Percentiles rank a stretch among this genome's conserved stretches.
phyloP scores from a whole-genome alignment of 2,329 filamentous ascomycete species.

The Fusarium proliferatum region DNA sequence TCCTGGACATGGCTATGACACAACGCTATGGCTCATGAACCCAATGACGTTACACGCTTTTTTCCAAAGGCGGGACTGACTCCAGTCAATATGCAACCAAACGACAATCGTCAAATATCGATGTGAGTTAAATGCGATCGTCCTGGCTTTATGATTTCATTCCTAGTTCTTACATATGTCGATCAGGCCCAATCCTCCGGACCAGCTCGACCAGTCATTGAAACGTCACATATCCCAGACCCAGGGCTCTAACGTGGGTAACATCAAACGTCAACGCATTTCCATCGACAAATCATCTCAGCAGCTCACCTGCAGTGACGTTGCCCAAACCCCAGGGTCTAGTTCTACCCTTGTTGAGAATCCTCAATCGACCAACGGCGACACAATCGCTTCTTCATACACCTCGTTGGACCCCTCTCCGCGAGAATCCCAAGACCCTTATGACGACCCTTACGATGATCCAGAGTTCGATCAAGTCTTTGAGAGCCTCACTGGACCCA shows the following conservation, averaged over 20 bases:
- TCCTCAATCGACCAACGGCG: conserved; percentile 15
- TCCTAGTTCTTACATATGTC: conserved; percentile 26
- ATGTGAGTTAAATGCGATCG: conserved; percentile 29
- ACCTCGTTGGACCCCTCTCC: conserved; percentile 4
- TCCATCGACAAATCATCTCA: conserved; percentile 17
- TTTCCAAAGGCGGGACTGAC: conserved; percentile 21
- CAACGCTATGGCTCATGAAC: conserved; percentile 27
- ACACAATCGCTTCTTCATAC: not conserved
- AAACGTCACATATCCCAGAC: conserved; percentile 29
- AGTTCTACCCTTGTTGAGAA: conserved; percentile 8
- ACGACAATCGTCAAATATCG: conserved; percentile 20
- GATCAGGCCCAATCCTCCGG: conserved; percentile 19
- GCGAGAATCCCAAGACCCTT: not conserved
- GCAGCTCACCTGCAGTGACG: conserved; percentile 1
- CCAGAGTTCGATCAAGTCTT: conserved; percentile 30
- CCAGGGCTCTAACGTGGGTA: conserved; percentile 6
- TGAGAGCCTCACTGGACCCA: conserved; percentile 2
- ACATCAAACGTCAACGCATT: conserved; percentile 27
- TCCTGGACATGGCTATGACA: conserved; percentile 31
- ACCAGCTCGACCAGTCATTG: conserved; percentile 14
- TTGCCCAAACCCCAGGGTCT: conserved; percentile 9
- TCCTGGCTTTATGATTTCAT: conserved; percentile 33
- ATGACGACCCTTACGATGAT: conserved; percentile 31
- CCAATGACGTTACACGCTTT: conserved; percentile 38
- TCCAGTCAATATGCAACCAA: conserved; percentile 34